A percentile compares a stretch with the other conserved stretches of the same genome.
phyloP scores from a whole-genome alignment of 2,329 filamentous ascomycete genomes.

The Ascochyta clinopodiicola region DNA sequence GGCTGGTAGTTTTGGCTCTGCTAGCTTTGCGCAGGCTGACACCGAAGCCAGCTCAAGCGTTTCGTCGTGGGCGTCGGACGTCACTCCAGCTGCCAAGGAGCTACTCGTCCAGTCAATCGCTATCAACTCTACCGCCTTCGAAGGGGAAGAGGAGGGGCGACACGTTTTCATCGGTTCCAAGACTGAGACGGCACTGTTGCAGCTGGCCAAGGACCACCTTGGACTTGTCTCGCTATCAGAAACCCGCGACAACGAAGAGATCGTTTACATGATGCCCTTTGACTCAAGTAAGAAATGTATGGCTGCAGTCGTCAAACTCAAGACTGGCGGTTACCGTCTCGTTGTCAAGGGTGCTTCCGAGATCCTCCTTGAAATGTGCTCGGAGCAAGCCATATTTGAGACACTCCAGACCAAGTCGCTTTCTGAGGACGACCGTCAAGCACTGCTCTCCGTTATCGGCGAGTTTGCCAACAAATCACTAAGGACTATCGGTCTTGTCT shows the following conservation, averaged over 20 bases:
- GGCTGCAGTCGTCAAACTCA: conserved; percentile 60
- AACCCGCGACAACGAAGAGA: conserved; percentile 55
- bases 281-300: conserved; percentile 64
- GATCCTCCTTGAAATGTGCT: conserved; percentile 58
- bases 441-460: conserved; percentile 42
- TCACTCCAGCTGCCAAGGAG: conserved; percentile 46
- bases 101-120: conserved; percentile 41
- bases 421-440: conserved; percentile 23
- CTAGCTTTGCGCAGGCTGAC: conserved; percentile 59
- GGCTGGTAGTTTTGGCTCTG: conserved; percentile 46
- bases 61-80: conserved; percentile 53
- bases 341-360: conserved; percentile 65
- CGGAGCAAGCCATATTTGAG: conserved; percentile 23
- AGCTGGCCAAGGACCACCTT: conserved; percentile 59
- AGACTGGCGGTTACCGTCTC: conserved; percentile 56
- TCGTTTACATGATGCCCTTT: conserved; percentile 61
- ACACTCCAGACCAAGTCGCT: conserved; percentile 25
- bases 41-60: conserved; percentile 49
- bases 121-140: conserved; percentile 62
- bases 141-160: conserved; percentile 51
- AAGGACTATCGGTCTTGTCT: conserved; percentile 52
- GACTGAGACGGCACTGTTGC: conserved; percentile 63
- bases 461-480: conserved; percentile 51
- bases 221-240: conserved; percentile 59
- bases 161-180: conserved; percentile 63